phyloP scores from a whole-genome alignment of 208 protist genomes.

The Trypanosomatidae sp. region DNA sequence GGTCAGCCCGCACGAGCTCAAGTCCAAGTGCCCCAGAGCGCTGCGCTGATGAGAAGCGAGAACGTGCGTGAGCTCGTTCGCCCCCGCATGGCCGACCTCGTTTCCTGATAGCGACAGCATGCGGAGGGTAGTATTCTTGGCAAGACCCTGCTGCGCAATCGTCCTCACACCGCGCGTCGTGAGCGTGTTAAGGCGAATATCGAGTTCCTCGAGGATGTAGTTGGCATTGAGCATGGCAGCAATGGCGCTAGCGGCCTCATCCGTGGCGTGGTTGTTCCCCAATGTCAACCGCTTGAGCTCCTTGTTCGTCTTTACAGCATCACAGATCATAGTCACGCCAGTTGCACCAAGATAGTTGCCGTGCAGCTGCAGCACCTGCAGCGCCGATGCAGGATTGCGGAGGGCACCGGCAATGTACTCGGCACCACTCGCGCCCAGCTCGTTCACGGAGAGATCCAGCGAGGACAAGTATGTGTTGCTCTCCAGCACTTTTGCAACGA shows the following conservation, averaged over 20 bases:
- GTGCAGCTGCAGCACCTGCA: slow-evolving; percentile 66
- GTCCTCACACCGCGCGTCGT: slow-evolving; percentile 45
- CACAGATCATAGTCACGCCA: slow-evolving; percentile 55
- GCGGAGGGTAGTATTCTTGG: slow-evolving; percentile 59
- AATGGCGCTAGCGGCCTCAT: slow-evolving; percentile 46
- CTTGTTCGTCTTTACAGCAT: slow-evolving; percentile 57
- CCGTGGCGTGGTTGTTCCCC: slow-evolving; percentile 85
- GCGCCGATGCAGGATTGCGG: slow-evolving; percentile 38
- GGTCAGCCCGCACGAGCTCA: slow-evolving; percentile 73
- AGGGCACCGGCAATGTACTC: slow-evolving; percentile 63
- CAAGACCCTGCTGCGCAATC: slow-evolving; percentile 64
- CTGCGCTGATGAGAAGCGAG: slow-evolving; percentile 58
- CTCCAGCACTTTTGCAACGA: slow-evolving; percentile 67
- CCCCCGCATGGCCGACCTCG: slow-evolving; percentile 67
- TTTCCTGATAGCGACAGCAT: slow-evolving; percentile 71
- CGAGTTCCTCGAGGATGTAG: slow-evolving; percentile 64
- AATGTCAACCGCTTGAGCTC: slow-evolving; percentile 60
- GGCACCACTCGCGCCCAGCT: slow-evolving; percentile 73
- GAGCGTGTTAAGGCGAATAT: slow-evolving; percentile 80
- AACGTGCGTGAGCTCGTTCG: slow-evolving; percentile 55
- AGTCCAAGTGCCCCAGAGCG: slow-evolving; percentile 56
- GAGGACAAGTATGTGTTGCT: slow-evolving; percentile 82
- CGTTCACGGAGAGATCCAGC: slow-evolving; percentile 88
- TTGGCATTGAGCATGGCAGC: slow-evolving; percentile 80
- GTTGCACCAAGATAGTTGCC: slow-evolving; percentile 70